phyloP scores from a whole-genome alignment of 1,284 basidiomycete species.

The Trametes versicolor region DNA sequence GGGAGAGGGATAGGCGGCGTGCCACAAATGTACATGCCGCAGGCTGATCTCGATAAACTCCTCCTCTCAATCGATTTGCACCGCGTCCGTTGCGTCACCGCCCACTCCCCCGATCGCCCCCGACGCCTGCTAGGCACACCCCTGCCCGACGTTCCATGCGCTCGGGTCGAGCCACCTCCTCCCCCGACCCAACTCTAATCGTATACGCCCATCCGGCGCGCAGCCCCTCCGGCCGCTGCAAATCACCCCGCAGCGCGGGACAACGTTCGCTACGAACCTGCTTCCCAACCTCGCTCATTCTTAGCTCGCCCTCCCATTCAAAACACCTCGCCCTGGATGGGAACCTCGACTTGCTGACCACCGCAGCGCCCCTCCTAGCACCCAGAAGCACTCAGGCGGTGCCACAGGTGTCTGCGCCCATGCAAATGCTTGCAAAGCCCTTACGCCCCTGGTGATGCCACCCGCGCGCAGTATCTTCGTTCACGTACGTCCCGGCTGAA shows the following conservation, averaged over 20 bases:
- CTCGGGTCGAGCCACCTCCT: background rate
- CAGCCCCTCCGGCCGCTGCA: background rate
- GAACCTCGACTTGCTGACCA: slow-evolving; percentile 9
- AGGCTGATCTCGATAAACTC: slow-evolving; percentile 28
- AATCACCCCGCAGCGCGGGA: slow-evolving; percentile 1
- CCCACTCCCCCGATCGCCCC: background rate
- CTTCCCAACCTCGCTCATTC: slow-evolving; percentile 1
- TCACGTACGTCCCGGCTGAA: slow-evolving; percentile 1
- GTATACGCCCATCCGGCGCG: background rate
- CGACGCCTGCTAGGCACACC: background rate
- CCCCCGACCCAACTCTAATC: slow-evolving; percentile 1
- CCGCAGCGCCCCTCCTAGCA: background rate
- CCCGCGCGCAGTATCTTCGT: background rate
- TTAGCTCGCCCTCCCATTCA: background rate
- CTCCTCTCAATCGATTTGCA: slow-evolving; percentile 6
- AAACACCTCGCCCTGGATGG: slow-evolving; percentile 5
- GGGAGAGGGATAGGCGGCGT: background rate
- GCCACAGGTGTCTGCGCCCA: slow-evolving; percentile 1
- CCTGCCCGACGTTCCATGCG: background rate
- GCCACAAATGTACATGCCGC: slow-evolving; percentile 20
- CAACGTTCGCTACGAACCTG: background rate
- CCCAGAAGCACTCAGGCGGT: background rate
- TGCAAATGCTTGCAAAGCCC: slow-evolving; percentile 1
- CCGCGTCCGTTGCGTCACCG: slow-evolving; percentile 22
- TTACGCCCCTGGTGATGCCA: background rate